Evolutionary conservation across 805 yeast species (phyloP).

Genomic region (Metschnikowia lachancei): DNA sequence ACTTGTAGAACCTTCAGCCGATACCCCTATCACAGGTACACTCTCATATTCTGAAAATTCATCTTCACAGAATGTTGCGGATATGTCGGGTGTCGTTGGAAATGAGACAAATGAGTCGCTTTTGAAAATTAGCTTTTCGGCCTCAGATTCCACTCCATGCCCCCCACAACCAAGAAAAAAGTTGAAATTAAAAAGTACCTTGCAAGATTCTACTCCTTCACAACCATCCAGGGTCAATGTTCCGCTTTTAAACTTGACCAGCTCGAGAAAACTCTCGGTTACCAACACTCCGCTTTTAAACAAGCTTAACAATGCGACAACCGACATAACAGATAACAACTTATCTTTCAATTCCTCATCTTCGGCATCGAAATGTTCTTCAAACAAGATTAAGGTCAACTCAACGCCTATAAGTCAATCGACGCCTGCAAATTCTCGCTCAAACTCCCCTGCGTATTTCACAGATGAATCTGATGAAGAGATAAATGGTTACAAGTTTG

Average conservation of each 20-base stretch:
- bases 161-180: slow-evolving; percentile 42
- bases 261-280: slow-evolving; percentile 28
- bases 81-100: slow-evolving; percentile 21
- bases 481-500: slow-evolving; percentile 44
- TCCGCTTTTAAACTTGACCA: slow-evolving; percentile 30
- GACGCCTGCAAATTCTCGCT: slow-evolving; percentile 42
- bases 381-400: slow-evolving; percentile 11
- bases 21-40: slow-evolving; percentile 22
- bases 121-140: slow-evolving; percentile 29
- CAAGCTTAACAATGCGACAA: slow-evolving; percentile 13
- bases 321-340: slow-evolving; percentile 8
- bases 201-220: slow-evolving; percentile 23
- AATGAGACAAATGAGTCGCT: slow-evolving; percentile 17
- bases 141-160: slow-evolving; percentile 45
- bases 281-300: slow-evolving; percentile 22
- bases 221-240: slow-evolving; percentile 20
- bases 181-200: slow-evolving; percentile 26
- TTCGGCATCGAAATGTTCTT: slow-evolving; percentile 4
- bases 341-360: slow-evolving; percentile 11
- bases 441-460: slow-evolving; percentile 28
- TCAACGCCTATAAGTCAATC: slow-evolving; percentile 43
- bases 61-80: not conserved
- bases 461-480: slow-evolving; percentile 35
- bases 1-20: slow-evolving; percentile 25
- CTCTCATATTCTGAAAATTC: not conserved